Base-by-base conservation (phyloP, 331 rosid genomes). In the Rhamnella rubrinervis region DNA sequence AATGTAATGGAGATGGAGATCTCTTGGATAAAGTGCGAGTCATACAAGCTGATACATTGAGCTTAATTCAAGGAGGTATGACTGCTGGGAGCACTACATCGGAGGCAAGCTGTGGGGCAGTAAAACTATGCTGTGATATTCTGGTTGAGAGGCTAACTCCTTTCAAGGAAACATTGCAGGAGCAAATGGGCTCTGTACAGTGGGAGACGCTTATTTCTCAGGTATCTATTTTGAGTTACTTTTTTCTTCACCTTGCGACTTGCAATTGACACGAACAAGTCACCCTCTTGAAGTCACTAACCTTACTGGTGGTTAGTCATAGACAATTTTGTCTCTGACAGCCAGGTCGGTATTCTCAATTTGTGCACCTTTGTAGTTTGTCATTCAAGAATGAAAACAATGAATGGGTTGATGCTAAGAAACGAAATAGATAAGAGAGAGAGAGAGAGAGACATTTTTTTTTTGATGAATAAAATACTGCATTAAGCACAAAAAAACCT, bases 21-120 rank as follows among this genome's bases (percentile, higher is more conserved):
- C 78, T 93, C 60, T 57, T 84, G 71, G 86, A 88, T 44, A 91
- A 85, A 77, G 70, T 91, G 28, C 81, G 97, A 53, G 95, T 91
- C 59, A 74, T 91, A 73, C 98, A 91, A 75, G 76, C 96, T 8
- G 96, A 91, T 80, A 78, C 85, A 14, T 47, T 93, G 80, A 84
- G 91, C 80, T 59, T 93, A 81, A 85, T 83, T 75, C 98, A 93
- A 85, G 97, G 97, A 37, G 97, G 98, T 10, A 85, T 77, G 67
- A 91, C 98, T 61, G 73, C 87, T 63, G 97, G 96, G 71, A 93
- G 98, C 78, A 93, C 98, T 31, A 91, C 98, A 69, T 93, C 97
- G 8, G 98, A 93, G 82, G 68, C 96, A 62, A 87, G 96, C 82
- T 91, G 98, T 35, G 95, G 84, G 81, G 97, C 98, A 19, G 89